These are phyloP conservation scores for Solanum appendiculatum DNA, from an alignment of 257 asterid species.

Conservation along the genomic window DNA sequence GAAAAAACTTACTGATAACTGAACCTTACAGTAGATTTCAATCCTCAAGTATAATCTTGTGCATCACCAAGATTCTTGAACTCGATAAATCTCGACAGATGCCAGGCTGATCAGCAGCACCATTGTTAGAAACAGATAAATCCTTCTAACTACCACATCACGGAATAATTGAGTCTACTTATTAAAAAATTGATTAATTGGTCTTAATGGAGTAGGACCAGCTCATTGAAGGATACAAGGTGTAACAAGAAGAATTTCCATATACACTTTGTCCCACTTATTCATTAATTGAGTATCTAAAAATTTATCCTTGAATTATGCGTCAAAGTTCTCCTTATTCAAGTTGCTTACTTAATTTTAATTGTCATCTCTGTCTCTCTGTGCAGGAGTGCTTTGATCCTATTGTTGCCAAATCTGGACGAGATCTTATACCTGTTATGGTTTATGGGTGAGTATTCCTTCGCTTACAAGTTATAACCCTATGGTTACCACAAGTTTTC, in stretches of 20 bases:
- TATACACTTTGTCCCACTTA: not conserved
- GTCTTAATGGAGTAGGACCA: not conserved
- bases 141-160: not conserved
- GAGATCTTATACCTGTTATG: constrained; percentile 99
- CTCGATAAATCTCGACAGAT: not conserved
- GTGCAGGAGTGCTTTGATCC: constrained; percentile 97
- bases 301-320: not conserved
- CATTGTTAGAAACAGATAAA: not conserved
- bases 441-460: constrained; percentile 78
- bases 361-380: constrained; percentile 2
- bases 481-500: not conserved
- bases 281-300: not conserved
- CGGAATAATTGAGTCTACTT: not conserved
- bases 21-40: not conserved
- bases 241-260: not conserved
- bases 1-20: not conserved
- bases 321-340: not conserved
- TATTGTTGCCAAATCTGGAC: constrained; percentile 85
- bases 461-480: not conserved
- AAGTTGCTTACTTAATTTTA: not conserved
- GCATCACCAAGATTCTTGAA: not conserved
- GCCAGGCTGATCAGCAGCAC: not conserved
- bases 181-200: not conserved
- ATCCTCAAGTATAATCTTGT: not conserved
- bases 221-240: not conserved